A percentile compares a stretch with the other conserved stretches of the same genome.
Evolutionary conservation across 1,139 yeast genomes (phyloP).

Genomic region (Blastobotrys proliferans): DNA sequence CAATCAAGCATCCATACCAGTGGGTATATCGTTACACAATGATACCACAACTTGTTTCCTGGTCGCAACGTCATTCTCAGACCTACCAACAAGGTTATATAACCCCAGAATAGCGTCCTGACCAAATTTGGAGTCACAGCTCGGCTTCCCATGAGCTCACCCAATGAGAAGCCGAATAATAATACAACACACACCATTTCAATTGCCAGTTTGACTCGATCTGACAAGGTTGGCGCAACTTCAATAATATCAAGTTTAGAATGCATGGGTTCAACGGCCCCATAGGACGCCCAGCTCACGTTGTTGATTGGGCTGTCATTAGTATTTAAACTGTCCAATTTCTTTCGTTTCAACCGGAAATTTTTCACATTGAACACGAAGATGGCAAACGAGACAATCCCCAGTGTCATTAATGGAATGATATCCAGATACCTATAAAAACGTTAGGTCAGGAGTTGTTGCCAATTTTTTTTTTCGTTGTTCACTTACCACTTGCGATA

Average conservation of each 20-base stretch:
- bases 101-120: constrained; percentile 8
- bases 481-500: neutral
- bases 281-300: neutral
- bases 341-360: too few relatives aligned
- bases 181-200: neutral
- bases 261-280: neutral
- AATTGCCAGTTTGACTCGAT: neutral
- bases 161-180: neutral
- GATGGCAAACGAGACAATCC: neutral
- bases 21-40: constrained; percentile 54
- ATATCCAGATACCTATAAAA: neutral
- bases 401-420: neutral
- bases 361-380: too few relatives aligned
- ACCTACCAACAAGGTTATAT: neutral
- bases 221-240: neutral
- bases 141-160: too few relatives aligned
- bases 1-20: constrained; percentile 2
- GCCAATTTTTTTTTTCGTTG: neutral
- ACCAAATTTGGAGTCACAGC: too few relatives aligned
- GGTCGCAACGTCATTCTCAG: neutral
- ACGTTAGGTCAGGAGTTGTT: too few relatives aligned
- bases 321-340: too few relatives aligned
- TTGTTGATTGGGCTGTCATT: neutral
- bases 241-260: constrained; percentile 1
- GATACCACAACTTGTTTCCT: constrained; percentile 51